Evolutionary conservation across 169 alveolate genomes (phyloP), one percentile per base, ranked within the genome.

Genomic region (Cryptosporidium sp.): DNA sequence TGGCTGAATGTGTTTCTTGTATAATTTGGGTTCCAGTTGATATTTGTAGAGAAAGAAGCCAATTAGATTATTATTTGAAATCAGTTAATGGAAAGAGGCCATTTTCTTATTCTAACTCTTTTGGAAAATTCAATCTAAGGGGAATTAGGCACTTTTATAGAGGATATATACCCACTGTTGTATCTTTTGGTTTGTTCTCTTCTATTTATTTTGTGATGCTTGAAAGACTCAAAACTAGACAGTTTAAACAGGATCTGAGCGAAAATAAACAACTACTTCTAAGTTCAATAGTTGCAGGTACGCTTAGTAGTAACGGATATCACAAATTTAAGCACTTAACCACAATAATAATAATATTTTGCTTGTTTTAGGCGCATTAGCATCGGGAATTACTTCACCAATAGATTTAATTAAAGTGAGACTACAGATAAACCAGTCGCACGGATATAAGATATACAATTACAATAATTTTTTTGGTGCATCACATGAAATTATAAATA

Each of bases 21-120:
- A 68, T 68, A 21, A 3, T 68, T 37, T 37, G 69, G 75, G 26
- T 68, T 68, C 75, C 26, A 12, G 37, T 68, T 3, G 73, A 68
- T 68, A 52, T 68, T 37, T 37, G 14, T 9, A 68, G 26, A 35
- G 75, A 31, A 37, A 33, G 75, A 16, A 37, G 18, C 2, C 58
- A 68, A 33, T 3, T 68, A 18, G 37, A 48, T 23, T 23, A 21
- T 31, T 60, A 60, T 60, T 21, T 60, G n/a, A 60, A 60, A 60
- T 31, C 31, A 14, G 16, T n/a, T 31, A 14, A 18, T 10, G 37
- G 6, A 60, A 60, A 60, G 18, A 60, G 6, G 9, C 14, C n/a
- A 16, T 3, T 23, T 31, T 3, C 21, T 23, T 21, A 21, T 12
- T 21, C 69, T 21, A 7, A 6, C 33, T 58, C 18, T 9, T 48